Evolutionary conservation across 1,284 basidiomycete genomes (phyloP).

Genomic region (Ganoderma multipileum): DNA sequence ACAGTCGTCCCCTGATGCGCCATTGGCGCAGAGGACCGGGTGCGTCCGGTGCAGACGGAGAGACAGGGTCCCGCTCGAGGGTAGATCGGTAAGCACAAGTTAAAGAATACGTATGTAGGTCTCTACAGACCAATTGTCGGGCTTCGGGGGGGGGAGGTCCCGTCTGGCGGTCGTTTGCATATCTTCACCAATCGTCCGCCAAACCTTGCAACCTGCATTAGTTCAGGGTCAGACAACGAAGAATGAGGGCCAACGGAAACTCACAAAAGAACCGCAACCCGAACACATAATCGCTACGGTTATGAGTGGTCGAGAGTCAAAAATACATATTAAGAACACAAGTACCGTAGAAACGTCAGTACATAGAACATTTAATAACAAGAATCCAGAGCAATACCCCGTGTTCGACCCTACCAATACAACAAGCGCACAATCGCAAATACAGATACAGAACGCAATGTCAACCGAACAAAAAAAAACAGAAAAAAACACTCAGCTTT

Average conservation of each 20-base stretch:
- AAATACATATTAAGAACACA: neutral
- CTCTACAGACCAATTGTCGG: no score
- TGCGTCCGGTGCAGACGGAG: neutral
- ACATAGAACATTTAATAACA: neutral
- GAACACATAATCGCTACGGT: neutral
- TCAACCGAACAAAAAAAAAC: neutral
- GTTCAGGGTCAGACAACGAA: neutral
- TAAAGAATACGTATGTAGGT: no score
- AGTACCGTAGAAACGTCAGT: neutral
- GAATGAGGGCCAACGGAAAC: neutral
- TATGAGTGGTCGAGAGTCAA: neutral
- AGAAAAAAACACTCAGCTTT: neutral
- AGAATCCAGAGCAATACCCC: neutral
- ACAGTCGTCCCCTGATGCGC: neutral
- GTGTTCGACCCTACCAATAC: neutral
- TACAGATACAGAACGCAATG: neutral
- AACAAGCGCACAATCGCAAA: neutral
- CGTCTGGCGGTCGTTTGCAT: neutral
- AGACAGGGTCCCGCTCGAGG: neutral
- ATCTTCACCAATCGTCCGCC: no score
- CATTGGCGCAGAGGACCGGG: neutral
- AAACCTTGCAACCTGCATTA: neutral
- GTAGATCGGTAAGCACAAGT: neutral
- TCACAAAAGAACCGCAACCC: neutral
- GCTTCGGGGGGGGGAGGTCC: neutral